Base-by-base conservation (phyloP, 257 asterid species). In the Verbascum thapsus region DNA sequence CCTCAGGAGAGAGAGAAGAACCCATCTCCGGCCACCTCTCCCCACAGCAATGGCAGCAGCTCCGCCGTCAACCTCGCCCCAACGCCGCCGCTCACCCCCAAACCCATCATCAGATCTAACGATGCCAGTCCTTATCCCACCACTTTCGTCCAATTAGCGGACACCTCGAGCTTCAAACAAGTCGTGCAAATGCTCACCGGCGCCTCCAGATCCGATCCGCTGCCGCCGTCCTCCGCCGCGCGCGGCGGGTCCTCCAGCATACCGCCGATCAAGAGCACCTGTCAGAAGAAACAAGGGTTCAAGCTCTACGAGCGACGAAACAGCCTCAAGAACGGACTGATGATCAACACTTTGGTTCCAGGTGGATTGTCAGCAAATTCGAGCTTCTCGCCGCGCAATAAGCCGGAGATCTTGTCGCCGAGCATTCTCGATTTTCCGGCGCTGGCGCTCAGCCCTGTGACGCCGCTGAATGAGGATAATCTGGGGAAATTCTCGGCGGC, bases 231-330 rank as follows among this genome's bases (percentile, higher is more conserved):
- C 35, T 35, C 48, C 42, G 42, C 42, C 42, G 42, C 42, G 6
- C 42, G 32, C 32, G 32, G 32, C 32, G 32, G 32, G 59, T 47
- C 74, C 32, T 49, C 72, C 54, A 66, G 75, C 47, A 87, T 81
- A 18, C 96, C 95, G 0, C 95, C 91, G 3, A 80, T 87, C 80
- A 85, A 72, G 49, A 78, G 79, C 78, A 81, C 81, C 18, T 76
- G 78, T 0, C 95, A 81, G 61, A 91, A 91, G 80, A 91, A 84
- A 43, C 96, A 85, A 1, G 94, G 96, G 0, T 88, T 86, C 68
- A 91, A 91, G 77, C 95, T 91, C 0, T 86, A 91, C 72, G 98
- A 91, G 61, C 72, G 98, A 10, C 80, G 98, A 67, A 84, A 86
- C 66, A 81, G 84, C 50, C 73, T 88, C 43, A 91, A 88, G 47